Base-by-base conservation (phyloP, 768 basidiomycete genomes). In the Thelephora aurantiotincta region DNA sequence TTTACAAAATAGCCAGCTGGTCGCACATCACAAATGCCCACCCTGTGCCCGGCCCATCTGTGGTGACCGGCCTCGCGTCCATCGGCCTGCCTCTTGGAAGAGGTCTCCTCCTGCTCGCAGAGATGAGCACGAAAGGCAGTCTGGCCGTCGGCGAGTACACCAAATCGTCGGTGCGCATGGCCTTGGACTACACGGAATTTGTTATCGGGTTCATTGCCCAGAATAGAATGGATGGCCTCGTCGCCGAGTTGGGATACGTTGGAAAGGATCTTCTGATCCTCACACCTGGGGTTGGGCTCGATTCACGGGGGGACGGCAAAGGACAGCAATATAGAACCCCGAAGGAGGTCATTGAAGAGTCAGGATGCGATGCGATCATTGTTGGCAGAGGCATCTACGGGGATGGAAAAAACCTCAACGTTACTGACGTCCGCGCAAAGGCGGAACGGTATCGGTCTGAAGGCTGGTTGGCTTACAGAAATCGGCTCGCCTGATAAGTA, bases 21-120 rank as follows among this genome's bases (percentile, higher is more conserved):
- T 77, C 96, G 11, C 90, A 99, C 58, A 78, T 99, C 57, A 97
- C 92, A 45, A 98, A 99, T 62, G 96, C 96, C 2, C 96, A 98
- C 63, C 78, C 85, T 9, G 80, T 98, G 33, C 92, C 96, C 2
- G 96, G 96, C n/a, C 90, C 92, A 2, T 91, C 91, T 12, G 80
- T 98, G 54, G 75, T 99, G 53, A 71, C 77, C n/a, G 94, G 96
- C 13, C 82, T 99, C 30, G 70, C 85, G 1, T 81, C 82, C 5
- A 77, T 98, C 34, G 96, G 96, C 35, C 64, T 80, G 7, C 88
- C 92, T 0, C 73, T 90, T 13, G 79, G 80, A 2, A 76, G 96
- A 11, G 96, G 89, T 0, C 74, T 98, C 14, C 70, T 99, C 42
- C 71, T 99, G 34, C 80, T 99, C 38, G 88, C 93, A 34, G 92